Conservation (phyloP, 768 basidiomycete species). For the Calocybe gangraenosa region DNA sequence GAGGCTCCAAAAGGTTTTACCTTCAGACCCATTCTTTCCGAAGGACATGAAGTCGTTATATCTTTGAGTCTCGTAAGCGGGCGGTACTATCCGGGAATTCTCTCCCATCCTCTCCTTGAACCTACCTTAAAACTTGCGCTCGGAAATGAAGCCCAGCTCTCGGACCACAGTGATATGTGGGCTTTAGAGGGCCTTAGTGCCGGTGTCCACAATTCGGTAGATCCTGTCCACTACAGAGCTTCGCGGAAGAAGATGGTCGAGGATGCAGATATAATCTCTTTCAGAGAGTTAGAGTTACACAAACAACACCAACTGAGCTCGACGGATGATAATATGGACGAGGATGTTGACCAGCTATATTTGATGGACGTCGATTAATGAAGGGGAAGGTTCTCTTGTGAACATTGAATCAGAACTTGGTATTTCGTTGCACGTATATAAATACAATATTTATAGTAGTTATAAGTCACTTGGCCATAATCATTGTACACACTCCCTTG, state of each 20-base stretch:
- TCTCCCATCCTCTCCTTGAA: conserved; percentile 58
- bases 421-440: too few species aligned
- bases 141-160: conserved; percentile 30
- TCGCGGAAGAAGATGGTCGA: conserved; percentile 53
- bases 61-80: conserved; percentile 70
- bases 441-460: too few species aligned
- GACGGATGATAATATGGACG: conserved; percentile 10
- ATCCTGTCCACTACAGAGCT: conserved; percentile 56
- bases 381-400: too few species aligned
- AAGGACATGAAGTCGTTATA: conserved; percentile 62
- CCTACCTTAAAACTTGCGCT: conserved; percentile 28
- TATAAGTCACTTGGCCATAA: too few species aligned
- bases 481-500: too few species aligned
- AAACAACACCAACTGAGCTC: conserved; percentile 25
- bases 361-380: conserved; percentile 19
- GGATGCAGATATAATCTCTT: conserved; percentile 53
- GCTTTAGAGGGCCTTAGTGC: conserved; percentile 68
- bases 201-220: conserved; percentile 66
- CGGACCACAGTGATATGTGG: conserved; percentile 53
- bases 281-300: conserved; percentile 36
- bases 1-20: conserved; percentile 61
- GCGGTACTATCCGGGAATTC: conserved; percentile 74
- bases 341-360: conserved; percentile 13
- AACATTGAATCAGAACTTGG: too few species aligned
- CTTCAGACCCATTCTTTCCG: conserved; percentile 63